phyloP scores from a whole-genome alignment of 345 rosid genomes.

The Dimocarpus longan region DNA sequence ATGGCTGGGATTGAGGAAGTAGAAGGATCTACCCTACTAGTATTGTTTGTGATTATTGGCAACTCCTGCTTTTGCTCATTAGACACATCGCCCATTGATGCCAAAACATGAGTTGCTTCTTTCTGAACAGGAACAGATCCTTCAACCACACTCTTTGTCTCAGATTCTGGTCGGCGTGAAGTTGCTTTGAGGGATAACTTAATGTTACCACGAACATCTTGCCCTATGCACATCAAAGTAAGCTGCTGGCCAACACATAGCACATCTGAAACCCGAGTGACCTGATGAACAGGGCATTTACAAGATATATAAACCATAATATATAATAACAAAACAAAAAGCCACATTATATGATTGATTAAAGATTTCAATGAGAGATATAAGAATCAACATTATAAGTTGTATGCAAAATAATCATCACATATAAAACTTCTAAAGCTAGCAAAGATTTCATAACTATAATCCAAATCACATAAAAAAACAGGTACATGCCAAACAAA shows the following conservation, averaged over 20 bases:
- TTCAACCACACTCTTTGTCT: conserved; percentile 31
- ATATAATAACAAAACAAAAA: neutral
- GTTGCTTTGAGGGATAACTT: conserved; percentile 81
- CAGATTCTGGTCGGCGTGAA: conserved; percentile 36
- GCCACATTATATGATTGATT: too few relatives aligned
- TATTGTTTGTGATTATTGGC: conserved; percentile 18
- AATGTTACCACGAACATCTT: conserved; percentile 94
- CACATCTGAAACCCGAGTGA: conserved; percentile 75
- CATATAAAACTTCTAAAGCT: neutral
- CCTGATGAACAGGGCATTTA: conserved; percentile 49
- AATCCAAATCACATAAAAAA: neutral
- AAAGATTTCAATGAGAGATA: neutral
- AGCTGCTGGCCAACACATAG: conserved; percentile 77
- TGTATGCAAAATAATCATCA: neutral
- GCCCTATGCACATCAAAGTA: conserved; percentile 83
- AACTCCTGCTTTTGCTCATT: conserved; percentile 40
- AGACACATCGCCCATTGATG: conserved; percentile 39
- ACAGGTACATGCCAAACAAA: neutral
- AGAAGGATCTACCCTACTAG: conserved; percentile 22
- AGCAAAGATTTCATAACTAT: neutral
- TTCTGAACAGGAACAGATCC: conserved; percentile 35
- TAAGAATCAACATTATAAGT: neutral
- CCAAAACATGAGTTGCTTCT: conserved; percentile 49
- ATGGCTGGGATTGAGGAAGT: conserved; percentile 52
- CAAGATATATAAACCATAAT: neutral